Base-by-base conservation (phyloP, 192 early-diverging fungal species). In the Cladochytrium replicatum region DNA sequence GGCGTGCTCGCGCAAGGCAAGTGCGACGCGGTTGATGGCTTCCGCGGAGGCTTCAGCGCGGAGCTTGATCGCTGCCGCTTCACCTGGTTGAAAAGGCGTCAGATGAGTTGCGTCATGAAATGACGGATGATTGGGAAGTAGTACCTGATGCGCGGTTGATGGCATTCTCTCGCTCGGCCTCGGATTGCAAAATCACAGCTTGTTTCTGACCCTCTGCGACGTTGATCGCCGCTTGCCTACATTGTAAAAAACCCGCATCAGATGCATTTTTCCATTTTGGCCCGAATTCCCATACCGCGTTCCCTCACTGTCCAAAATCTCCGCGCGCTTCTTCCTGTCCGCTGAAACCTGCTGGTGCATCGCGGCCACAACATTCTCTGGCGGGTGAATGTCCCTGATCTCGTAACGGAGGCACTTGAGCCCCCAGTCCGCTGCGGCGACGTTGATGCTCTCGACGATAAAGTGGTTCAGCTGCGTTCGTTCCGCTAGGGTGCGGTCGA, bases 341-440 rank as follows among this genome's bases (percentile, higher is more conserved):
- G 92, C 92, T 37, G 88, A 89, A 9, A 98, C 94, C 56, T 94
- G 91, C 64, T 91, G 88, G 58, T 98, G 94, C 94, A 98, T 98
- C 34, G 86, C 84, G 50, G 84, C 79, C 0, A 98, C 91, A 8
- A 98, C 94, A 58, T 91, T 93, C 37, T 71, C 76, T 2, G 94
- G 92, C 48, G 92, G 92, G 60, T 94, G 91, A 46, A 95, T 93
- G 55, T 95, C 91, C 51, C 89, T 76, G 50, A 94, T 91, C 61
- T 97, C 93, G 66, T 94, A 97, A 54, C 95, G 79, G 41, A 98
- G 63, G 50, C 95, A 98, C 46, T 84, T 71, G 46, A 98, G 91
- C 27, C 95, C 95, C 95, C 95, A 98, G 24, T 89, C 89, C 27
- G 84, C 83, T 2, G 89, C 83, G 5, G 95, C 95, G 22, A 71